phyloP scores from a whole-genome alignment of 148 eudicot genomes.

The Nepenthes mirabilis region DNA sequence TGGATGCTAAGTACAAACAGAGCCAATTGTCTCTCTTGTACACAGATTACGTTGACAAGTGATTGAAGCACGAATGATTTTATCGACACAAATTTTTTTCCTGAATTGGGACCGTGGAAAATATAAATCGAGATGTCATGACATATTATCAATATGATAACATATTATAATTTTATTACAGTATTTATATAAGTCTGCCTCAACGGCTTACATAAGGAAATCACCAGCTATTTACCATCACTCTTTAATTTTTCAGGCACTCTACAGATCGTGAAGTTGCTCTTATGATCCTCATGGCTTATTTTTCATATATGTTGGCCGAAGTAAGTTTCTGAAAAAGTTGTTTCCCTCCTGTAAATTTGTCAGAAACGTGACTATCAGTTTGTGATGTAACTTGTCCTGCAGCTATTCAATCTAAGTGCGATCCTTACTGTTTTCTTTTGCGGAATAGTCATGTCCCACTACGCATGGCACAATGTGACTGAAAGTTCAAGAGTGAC shows the following conservation, averaged over 20 bases:
- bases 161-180: no score
- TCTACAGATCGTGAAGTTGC: conserved; percentile 90
- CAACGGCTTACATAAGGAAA: not conserved
- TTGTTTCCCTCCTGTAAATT: not conserved
- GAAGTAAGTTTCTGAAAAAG: conserved; percentile 38
- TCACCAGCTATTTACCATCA: not conserved
- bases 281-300: conserved; percentile 81
- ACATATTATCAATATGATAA: no score
- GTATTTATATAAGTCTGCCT: no score
- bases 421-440: conserved; percentile 86
- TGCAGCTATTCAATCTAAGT: conserved; percentile 60
- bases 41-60: no score
- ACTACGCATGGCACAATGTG: conserved; percentile 87
- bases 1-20: no score
- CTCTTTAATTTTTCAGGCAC: conserved; percentile 31
- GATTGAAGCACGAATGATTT: no score
- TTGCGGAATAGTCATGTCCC: conserved; percentile 89
- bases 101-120: no score
- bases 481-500: conserved; percentile 80
- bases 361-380: not conserved
- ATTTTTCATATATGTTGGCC: conserved; percentile 68
- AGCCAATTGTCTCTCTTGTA: no score
- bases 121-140: no score
- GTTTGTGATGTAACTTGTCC: conserved; percentile 2
- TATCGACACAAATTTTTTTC: no score